Base-by-base conservation (phyloP, 441 rosid species). In the Flueggea neowawraea region DNA sequence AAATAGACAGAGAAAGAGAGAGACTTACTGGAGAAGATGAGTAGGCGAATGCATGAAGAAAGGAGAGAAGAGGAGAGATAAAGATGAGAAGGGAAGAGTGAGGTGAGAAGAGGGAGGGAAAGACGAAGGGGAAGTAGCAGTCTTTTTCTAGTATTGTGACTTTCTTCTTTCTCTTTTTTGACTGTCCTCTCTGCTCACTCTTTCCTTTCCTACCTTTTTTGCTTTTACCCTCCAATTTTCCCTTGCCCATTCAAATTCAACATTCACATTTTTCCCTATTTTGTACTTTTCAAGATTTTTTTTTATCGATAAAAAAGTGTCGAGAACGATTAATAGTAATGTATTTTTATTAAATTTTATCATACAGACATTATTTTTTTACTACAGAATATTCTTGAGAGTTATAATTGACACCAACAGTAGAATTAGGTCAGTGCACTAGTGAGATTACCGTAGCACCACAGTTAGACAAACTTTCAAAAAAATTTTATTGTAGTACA, bases 11-110 rank as follows among this genome's bases (percentile, higher is more conserved):
- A 69, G 43, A 56, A 45, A 39, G 52, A 59, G 51, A 69, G 62
- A 57, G 60, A 79, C 82, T 74, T 72, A 82, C 88, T 55, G 64
- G 41, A 73, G 53, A 69, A 52, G 56, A 43, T 31, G 65, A 55
- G 57, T 54, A 62, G 69, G 62, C 61, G 78, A 68, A 57, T 58
- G 22, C 59, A 54, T 36, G 61, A 45, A 22, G n/a, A 55, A 39
- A 47, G 17, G 31, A 51, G 63, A 8, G 32, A 16, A 15, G 31
- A 52, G 33, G 43, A 16, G 58, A 48, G 54, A n/a, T 3, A 55
- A 45, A 56, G 62, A 58, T 54, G 72, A 16, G 28, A 22, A 22
- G 28, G 63, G 57, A 43, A 66, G 62, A 54, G 53, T 28, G 60
- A 70, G 73, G 61, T 22, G 28, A 22, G 28, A 22, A 22, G 28